Evolutionary conservation across 345 rosid species (phyloP).

Genomic region (Camelina hispida): DNA sequence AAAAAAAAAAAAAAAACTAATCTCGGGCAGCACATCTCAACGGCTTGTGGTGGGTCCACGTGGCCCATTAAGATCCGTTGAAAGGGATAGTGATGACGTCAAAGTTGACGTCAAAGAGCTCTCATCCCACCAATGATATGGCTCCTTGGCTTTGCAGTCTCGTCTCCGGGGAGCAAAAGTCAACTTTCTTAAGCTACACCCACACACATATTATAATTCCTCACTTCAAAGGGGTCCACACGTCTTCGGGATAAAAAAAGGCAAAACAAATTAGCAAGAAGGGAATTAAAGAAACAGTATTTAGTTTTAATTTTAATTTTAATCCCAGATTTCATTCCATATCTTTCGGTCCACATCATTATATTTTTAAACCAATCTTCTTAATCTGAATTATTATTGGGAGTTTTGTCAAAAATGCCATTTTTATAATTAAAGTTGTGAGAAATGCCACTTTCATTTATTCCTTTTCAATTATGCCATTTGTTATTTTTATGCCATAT

Average conservation of each 20-base stretch:
- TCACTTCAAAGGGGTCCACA: constrained; percentile 23
- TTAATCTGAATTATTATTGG: constrained; percentile 4
- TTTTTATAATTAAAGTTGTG: too few species aligned
- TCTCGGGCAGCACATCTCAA: constrained; percentile 39
- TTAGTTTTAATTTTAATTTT: not conserved
- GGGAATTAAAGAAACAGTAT: constrained; percentile 13
- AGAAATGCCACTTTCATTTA: too few species aligned
- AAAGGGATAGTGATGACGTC: constrained; percentile 43
- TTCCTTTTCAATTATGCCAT: too few species aligned
- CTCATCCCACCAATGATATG: constrained; percentile 48
- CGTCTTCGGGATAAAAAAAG: not conserved
- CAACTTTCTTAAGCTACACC: constrained; percentile 54
- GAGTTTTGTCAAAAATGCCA: too few species aligned
- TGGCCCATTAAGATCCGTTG: constrained; percentile 15
- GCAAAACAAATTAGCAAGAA: not conserved
- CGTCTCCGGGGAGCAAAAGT: constrained; percentile 55
- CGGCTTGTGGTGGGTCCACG: constrained; percentile 35
- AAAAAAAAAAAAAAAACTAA: too few species aligned
- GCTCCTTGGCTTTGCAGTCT: constrained; percentile 72
- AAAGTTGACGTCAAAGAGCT: constrained; percentile 46
- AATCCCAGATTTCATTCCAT: constrained; percentile 44
- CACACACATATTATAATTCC: constrained; percentile 25
- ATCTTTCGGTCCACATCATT: constrained; percentile 41
- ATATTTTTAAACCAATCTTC: constrained; percentile 17
- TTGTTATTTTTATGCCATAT: too few species aligned